Base-by-base conservation (phyloP, 2,329 filamentous ascomycete genomes). In the Colletotrichum ledebouriae region DNA sequence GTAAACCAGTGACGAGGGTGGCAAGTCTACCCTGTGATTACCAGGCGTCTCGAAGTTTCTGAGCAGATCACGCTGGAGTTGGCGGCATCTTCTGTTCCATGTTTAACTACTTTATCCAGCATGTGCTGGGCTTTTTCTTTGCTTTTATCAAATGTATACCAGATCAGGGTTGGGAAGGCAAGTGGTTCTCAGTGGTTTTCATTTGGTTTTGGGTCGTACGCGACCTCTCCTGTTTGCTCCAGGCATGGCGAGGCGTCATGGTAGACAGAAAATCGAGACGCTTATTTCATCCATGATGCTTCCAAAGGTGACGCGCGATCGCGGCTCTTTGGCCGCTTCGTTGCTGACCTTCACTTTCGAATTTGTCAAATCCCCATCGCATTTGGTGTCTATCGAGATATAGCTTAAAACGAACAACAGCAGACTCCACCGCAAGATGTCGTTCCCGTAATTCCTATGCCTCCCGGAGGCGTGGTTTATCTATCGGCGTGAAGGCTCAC, bases 1-100 rank as follows among this genome's bases (percentile, higher is more conserved):
- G 95, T 98, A 81, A 77, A 66, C 56, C 62, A 25, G 33, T 6
- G 6, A 42, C 20, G 25, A 12, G 20, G 41, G 52, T 44, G 3
- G 20, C 12, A 13, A 29, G 29, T 2, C 29, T 6, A 29, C 29
- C 29, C 29, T 29, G 29, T 29, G 29, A 39, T 39, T 15, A 39
- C 11, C 37, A 39, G 37, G 5, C 37, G 37, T 39, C 5, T 11
- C 11, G 25, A 44, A 59, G 37, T n/a, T 20, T 4, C 39, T 29
- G 46, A 39, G n/a, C 7, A 25, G 49, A 39, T 33, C 34, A 55
- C 55, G 5, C 15, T 12, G 55, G 55, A 39, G 56, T 57, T 56
- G 49, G 62, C 62, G 61, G 56, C 37, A 56, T 57, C 29, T 46
- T 63, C 58, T 41, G 25, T 59, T 59, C 20, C 17, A 63, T 59